Evolutionary conservation across 352 stramenopile genomes (phyloP).

Genomic region (Globisporangium sylvaticum): DNA sequence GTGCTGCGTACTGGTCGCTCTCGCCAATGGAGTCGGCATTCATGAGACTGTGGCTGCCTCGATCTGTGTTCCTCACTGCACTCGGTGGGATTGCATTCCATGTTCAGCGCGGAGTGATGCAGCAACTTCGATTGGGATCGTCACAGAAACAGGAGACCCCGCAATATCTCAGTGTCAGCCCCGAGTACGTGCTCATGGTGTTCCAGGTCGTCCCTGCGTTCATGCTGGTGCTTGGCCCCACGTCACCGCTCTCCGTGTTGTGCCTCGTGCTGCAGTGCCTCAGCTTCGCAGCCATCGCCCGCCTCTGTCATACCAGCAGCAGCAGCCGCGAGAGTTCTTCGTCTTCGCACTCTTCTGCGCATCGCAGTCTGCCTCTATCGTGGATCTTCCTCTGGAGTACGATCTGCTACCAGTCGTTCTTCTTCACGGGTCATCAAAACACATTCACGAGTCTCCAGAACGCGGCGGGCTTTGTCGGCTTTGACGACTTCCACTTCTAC

Average conservation of each 20-base stretch:
- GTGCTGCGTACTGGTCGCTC: slow-evolving; percentile 44
- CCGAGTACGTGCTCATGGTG: slow-evolving; percentile 31
- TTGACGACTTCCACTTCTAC: slow-evolving; percentile 85
- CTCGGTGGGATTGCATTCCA: slow-evolving; percentile 13
- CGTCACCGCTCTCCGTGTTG: slow-evolving; percentile 52
- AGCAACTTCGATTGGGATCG: background rate
- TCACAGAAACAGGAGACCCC: background rate
- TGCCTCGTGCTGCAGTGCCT: slow-evolving; percentile 37
- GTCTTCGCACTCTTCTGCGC: background rate
- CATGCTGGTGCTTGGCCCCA: slow-evolving; percentile 62
- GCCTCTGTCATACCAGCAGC: background rate
- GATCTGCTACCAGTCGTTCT: slow-evolving; percentile 72
- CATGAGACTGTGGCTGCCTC: slow-evolving; percentile 56
- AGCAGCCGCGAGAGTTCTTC: background rate
- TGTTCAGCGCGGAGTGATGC: slow-evolving; percentile 1
- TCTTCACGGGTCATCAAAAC: slow-evolving; percentile 85
- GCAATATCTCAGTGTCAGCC: background rate
- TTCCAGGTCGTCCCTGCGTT: slow-evolving; percentile 40
- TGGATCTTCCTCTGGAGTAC: slow-evolving; percentile 61
- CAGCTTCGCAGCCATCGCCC: slow-evolving; percentile 38
- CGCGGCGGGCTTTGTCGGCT: slow-evolving; percentile 83
- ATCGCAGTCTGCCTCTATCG: slow-evolving; percentile 12
- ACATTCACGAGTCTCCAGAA: slow-evolving; percentile 91
- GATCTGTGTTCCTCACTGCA: slow-evolving; percentile 44
- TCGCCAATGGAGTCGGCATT: slow-evolving; percentile 33